Evolutionary conservation across 1,139 yeast species (phyloP), one percentile per base, ranked within the genome.

Genomic region (Geotrichum citri-aurantii): DNA sequence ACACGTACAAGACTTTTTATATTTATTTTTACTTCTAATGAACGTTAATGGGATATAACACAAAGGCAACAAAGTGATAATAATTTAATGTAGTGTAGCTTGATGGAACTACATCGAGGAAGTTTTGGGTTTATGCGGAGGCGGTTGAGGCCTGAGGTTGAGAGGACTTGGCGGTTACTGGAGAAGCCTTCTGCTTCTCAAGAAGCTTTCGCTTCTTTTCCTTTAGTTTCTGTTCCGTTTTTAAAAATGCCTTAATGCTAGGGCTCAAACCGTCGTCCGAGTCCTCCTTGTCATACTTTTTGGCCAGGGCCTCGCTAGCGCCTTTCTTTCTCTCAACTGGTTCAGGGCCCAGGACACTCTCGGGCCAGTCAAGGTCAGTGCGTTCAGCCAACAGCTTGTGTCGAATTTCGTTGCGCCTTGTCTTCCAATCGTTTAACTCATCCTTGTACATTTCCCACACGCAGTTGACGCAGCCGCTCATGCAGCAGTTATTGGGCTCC

Each of bases 381-480:
- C 48, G 21, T 24, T 42, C 53, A 24, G 44, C 55, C 49, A 59
- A 7, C 23, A 59, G 19, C 8, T 42, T 50, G 24, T 44, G 42
- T n/a, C 47, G 42, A 21, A 54, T 51, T 48, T 59, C 52, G 26
- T 53, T 26, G 6, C 55, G 31, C 19, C 48, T 58, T 23, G 52
- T 70, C 66, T 83, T 82, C 96, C 97, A 93, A 29, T 90, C 91
- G 64, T 83, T 85, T 55, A 92, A 68, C 70, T 93, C 98, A 58
- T 92, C 97, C 65, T 87, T 85, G 71, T 83, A 93, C 59, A 88
- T 75, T 66, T 92, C 97, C 98, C 98, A 93, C 1, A 93, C 98
- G 73, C 99, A 93, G 72, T 92, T 89, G 48, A 90, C 84, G 71
- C 99, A 93, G 1, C 99, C 99, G 63, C 95, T 86, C 96, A 91